Evolutionary conservation across 2,329 filamentous ascomycete species (phyloP), one percentile per base, ranked within the genome.

Genomic region (Cordyceps pruinosa): DNA sequence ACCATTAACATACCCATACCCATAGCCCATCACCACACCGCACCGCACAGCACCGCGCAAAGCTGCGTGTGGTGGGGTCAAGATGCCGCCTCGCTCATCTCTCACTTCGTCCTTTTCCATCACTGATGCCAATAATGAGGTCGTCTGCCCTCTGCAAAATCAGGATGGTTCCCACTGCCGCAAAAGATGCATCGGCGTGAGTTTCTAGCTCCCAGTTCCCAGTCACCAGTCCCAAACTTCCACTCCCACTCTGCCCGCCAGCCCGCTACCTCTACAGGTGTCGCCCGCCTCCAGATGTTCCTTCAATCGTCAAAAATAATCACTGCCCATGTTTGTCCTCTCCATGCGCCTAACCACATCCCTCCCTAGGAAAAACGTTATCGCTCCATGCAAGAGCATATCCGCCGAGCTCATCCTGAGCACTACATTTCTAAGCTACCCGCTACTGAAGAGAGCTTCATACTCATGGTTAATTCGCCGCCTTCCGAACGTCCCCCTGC

Each of bases 301-400:
- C 9, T 44, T 12, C 13, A 17, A 23, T n/a, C 21, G 12, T 19
- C 15, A 8, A 30, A 28, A 25, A 19, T 21, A 21, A 48, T 19
- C 10, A 19, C 34, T 42, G 28, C 25, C 32, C 34, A 21, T 37
- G 28, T 30, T 57, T 21, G 17, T 39, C 47, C 13, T 50, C 2
- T 60, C 61, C 63, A 62, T 59, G 58, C 50, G 56, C 62, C 63
- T 47, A 41, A 48, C n/a, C n/a, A 9, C 37, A 7, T 10, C 28
- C 9, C 21, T 13, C 21, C 34, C 2, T 64, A 72, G 90, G 90
- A 95, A 78, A 96, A 96, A 75, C 84, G 90, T 65, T 99, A 92
- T 77, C 91, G 94, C 73, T 97, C 93, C 62, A 97, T 99, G 90
- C 94, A 97, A 76, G 94, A 99, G 82, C 94, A 99, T 70, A 97